Evolutionary conservation across 73 alveolate species (phyloP), one percentile per base, ranked within the genome.

Genomic region (Symbiodinium natans): DNA sequence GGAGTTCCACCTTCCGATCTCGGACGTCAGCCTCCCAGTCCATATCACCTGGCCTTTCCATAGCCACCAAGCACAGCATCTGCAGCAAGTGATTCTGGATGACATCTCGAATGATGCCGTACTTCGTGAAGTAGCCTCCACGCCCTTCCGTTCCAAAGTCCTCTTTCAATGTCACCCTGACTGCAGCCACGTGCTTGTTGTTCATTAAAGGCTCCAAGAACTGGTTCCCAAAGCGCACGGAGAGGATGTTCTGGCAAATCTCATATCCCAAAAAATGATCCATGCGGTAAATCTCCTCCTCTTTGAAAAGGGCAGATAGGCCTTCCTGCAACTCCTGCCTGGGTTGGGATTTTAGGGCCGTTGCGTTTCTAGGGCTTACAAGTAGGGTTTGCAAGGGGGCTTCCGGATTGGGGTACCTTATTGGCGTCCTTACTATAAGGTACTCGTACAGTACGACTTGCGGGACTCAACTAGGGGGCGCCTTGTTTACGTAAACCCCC

Each of bases 121-220:
- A 63, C n/a, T 89, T 82, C 33, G 86, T 71, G 96, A 89, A 89
- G 77, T 89, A 89, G 31, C 96, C 96, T 36, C 94, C 96, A 1
- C 96, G 96, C 15, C 96, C 96, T 42, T 89, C 87, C 25, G 87
- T 63, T 15, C 87, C 96, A 41, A 89, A 68, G 87, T 89, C 96
- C 96, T 89, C 96, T 25, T 89, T 89, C 23, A 89, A 41, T 48
- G 87, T 68, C 41, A 89, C 46, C 3, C 96, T 48, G 25, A 89
- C 96, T 29, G 86, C 48, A 19, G 96, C 96, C 75, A 89, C 96
- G 77, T 89, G 87, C 25, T 41, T 38, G 40, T 54, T 23, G 77
- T 71, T 89, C 96, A 63, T 68, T 17, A 89, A 31, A 1, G 96
- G 96, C 39, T 63, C 87, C 87, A 89, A 40, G 41, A 71, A 63